Percentiles rank a stretch among this genome's conserved stretches.
Evolutionary conservation across 352 stramenopile genomes (phyloP).

Genomic region (Lagenidium giganteum): DNA sequence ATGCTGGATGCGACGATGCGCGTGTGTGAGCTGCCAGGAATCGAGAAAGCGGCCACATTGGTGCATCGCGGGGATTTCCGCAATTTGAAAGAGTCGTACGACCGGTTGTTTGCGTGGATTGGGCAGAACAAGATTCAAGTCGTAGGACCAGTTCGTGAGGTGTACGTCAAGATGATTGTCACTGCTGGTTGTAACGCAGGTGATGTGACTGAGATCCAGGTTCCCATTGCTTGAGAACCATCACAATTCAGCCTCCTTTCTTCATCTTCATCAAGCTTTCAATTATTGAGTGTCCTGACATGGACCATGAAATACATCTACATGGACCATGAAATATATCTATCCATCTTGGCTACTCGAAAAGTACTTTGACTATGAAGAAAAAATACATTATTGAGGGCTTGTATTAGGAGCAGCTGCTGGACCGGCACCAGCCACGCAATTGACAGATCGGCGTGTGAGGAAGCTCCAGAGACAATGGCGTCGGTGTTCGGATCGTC

Average conservation of each 20-base stretch:
- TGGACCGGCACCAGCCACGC: too few species aligned
- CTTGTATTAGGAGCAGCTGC: too few species aligned
- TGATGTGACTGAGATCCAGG: constrained; percentile 13
- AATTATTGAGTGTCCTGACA: too few species aligned
- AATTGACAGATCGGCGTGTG: too few species aligned
- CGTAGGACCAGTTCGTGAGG: constrained; percentile 25
- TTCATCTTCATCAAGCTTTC: too few species aligned
- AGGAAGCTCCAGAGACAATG: too few species aligned
- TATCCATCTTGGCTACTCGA: too few species aligned
- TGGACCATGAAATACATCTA: too few species aligned
- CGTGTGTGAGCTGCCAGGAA: constrained; percentile 13
- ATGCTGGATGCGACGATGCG: constrained; percentile 15
- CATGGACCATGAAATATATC: too few species aligned
- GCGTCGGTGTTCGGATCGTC: constrained; percentile 32
- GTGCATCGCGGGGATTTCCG: constrained; percentile 28
- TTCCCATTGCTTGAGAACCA: constrained; percentile 6
- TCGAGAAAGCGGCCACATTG: constrained; percentile 24
- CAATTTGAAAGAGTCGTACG: constrained; percentile 21
- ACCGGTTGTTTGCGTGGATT: constrained; percentile 33
- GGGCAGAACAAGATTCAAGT: constrained; percentile 19
- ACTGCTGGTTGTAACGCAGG: background rate
- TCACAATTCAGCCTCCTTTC: too few species aligned
- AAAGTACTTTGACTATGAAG: too few species aligned
- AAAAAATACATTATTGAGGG: too few species aligned
- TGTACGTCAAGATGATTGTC: constrained; percentile 30